phyloP scores from a whole-genome alignment of 805 yeast genomes.

The Myxozyma sirexii region DNA sequence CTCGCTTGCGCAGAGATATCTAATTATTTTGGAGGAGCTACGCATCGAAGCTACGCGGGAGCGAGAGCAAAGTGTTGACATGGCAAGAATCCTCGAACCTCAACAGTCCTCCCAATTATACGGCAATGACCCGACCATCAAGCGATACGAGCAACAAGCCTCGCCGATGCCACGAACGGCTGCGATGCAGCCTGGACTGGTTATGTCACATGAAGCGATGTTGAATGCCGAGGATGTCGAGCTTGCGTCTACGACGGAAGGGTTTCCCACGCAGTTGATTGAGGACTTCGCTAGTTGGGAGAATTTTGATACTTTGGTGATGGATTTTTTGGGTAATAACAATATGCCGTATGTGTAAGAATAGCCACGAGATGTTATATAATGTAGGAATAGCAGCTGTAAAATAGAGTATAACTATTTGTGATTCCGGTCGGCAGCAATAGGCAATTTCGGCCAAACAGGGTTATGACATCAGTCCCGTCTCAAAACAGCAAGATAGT shows the following conservation, averaged over 20 bases:
- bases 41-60: slow-evolving; percentile 17
- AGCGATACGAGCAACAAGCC: too few relatives aligned
- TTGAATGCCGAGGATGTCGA: background rate
- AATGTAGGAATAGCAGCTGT: too few relatives aligned
- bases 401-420: too few relatives aligned
- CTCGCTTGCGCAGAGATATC: slow-evolving; percentile 30
- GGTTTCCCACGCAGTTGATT: background rate
- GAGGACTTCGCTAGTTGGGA: slow-evolving; percentile 28
- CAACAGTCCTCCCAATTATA: too few relatives aligned
- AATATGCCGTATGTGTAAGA: background rate
- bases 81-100: background rate
- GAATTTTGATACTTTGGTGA: slow-evolving; percentile 23
- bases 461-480: too few relatives aligned
- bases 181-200: background rate
- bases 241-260: background rate
- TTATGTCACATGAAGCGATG: background rate
- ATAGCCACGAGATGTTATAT: background rate
- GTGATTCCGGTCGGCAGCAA: too few relatives aligned
- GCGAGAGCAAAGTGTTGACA: background rate
- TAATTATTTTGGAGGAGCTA: slow-evolving; percentile 23
- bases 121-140: too few relatives aligned
- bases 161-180: too few relatives aligned
- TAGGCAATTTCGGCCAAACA: too few relatives aligned
- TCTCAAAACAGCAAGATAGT: too few relatives aligned
- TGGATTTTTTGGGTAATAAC: slow-evolving; percentile 23